phyloP scores from a whole-genome alignment of 176 grass and related monocot genomes.

The Oryza nivara region DNA sequence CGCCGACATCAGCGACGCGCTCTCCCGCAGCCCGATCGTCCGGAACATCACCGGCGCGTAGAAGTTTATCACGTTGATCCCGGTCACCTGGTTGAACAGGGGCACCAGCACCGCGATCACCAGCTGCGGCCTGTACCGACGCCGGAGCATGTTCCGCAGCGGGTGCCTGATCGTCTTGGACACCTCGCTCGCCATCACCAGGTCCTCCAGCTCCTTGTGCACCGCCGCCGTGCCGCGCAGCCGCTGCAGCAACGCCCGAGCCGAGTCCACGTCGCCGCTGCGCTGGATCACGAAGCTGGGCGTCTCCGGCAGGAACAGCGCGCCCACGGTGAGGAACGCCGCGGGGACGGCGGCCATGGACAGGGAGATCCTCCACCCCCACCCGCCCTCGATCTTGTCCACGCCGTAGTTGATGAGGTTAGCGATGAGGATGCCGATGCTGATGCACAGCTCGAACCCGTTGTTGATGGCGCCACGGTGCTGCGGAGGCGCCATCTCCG shows the following conservation, averaged over 20 bases:
- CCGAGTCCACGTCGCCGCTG: constrained; percentile 51
- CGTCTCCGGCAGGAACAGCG: constrained; percentile 83
- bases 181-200: constrained; percentile 51
- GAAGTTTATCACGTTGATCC: constrained; percentile 90
- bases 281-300: constrained; percentile 78
- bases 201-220: constrained; percentile 69
- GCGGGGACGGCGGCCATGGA: constrained; percentile 72
- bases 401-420: constrained; percentile 90
- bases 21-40: constrained; percentile 79
- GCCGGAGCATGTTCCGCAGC: constrained; percentile 50
- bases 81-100: constrained; percentile 75
- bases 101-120: constrained; percentile 70
- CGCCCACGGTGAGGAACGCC: constrained; percentile 59
- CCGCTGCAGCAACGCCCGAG: constrained; percentile 56
- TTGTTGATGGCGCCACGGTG: constrained; percentile 87
- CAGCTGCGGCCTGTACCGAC: constrained; percentile 77
- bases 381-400: constrained; percentile 43
- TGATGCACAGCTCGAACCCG: constrained; percentile 86
- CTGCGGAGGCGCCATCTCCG: constrained; percentile 81
- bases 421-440: constrained; percentile 71
- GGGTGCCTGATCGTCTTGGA: constrained; percentile 45
- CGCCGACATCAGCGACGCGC: constrained; percentile 62
- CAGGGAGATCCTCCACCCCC: constrained; percentile 90
- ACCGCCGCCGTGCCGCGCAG: constrained; percentile 66
- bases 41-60: constrained; percentile 83